Base-by-base conservation (phyloP, 176 grass and related monocot species). In the Phragmites australis region DNA sequence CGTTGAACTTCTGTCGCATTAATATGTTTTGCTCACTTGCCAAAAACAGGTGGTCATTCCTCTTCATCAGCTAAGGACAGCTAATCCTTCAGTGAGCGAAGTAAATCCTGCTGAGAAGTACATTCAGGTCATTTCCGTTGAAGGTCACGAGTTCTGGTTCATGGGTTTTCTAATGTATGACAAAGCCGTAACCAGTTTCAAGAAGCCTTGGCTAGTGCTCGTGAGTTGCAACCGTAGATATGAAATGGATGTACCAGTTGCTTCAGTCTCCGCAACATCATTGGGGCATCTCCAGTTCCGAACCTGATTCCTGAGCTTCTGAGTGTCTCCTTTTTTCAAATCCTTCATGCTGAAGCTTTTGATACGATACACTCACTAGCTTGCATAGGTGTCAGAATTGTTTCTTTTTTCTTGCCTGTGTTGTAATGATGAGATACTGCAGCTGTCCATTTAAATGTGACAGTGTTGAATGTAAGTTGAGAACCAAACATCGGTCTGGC, bases 111-210 rank as follows among this genome's bases (percentile, higher is more conserved):
- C 85, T 11, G 93, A 97, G 56, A 93, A 93, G 74, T 97, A 97
- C 49, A 88, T 97, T 62, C 93, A 97, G 76, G 71, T 97, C 13
- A 87, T 97, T 60, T 97, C 93, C 9, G 80, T 93, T 31, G 93
- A 97, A 65, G 87, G 91, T 3, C 90, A 97, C 5, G 93, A 97
- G 67, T 97, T 97, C 72, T 97, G 93, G 93, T 93, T 97, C 76
- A 93, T 97, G 90, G 88, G 90, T 70, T 97, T 97, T 88, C 88
- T 90, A 43, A 86, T 86, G 82, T 97, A 93, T 5, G 88, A 97
- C 54, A 84, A 79, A 47, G 90, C 93, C 8, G 83, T 86, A 22
- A 77, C 86, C 22, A 88, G 88, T 79, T 93, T 54, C 90, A 93
- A 89, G 93, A 97, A 81, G 88, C 90, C 78, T 4, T 97, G 74